phyloP scores from a whole-genome alignment of 192 early-diverging fungal species.

The Obelidium mucronatum region DNA sequence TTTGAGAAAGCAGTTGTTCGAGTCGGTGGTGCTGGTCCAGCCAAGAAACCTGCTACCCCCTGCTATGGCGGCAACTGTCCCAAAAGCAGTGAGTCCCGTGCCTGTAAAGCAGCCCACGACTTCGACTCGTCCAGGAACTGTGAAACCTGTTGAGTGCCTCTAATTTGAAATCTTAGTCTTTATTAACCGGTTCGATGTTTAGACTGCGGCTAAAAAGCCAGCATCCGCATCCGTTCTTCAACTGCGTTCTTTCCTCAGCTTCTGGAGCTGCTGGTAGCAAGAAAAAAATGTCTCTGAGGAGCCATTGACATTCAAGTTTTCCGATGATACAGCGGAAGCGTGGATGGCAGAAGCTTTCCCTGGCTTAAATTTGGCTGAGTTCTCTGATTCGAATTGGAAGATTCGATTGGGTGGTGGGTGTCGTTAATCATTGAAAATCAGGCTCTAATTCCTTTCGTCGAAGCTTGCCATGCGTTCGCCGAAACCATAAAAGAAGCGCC shows the following conservation, averaged over 20 bases:
- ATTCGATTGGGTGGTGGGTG: too few species aligned
- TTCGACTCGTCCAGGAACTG: not conserved
- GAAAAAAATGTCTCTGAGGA: too few species aligned
- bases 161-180: too few species aligned
- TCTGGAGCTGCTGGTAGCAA: too few species aligned
- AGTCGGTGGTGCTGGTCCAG: conserved; percentile 7
- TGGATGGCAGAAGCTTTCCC: conserved; percentile 67
- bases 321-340: conserved; percentile 71
- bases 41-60: too few species aligned
- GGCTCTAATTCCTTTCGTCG: too few species aligned
- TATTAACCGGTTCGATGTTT: too few species aligned
- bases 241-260: too few species aligned
- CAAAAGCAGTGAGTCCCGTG: conserved; percentile 11
- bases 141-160: too few species aligned
- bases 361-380: conserved; percentile 63
- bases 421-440: too few species aligned
- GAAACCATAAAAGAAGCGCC: conserved; percentile 67
- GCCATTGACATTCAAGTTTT: conserved; percentile 72
- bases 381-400: conserved; percentile 87
- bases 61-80: not conserved
- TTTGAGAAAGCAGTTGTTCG: conserved; percentile 83
- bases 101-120: not conserved
- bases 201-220: conserved; percentile 22
- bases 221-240: conserved; percentile 7
- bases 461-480: conserved; percentile 74